Percentiles rank a stretch among this genome's conserved stretches.
phyloP scores from a whole-genome alignment of 2,329 filamentous ascomycete species.

The Paracoccidioides lutzii region DNA sequence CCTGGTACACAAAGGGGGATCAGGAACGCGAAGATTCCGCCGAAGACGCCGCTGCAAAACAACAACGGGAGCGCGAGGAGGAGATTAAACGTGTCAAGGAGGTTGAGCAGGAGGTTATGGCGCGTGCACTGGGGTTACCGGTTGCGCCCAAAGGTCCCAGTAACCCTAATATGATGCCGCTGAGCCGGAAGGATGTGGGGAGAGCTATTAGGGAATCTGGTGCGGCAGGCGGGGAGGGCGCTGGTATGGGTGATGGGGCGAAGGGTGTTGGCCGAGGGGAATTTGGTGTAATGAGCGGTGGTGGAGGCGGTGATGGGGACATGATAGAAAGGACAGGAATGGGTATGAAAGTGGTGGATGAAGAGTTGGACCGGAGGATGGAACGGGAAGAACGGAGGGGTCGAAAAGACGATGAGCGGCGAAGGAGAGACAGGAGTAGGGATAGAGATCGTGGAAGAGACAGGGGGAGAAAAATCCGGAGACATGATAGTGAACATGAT shows the following conservation, averaged over 20 bases:
- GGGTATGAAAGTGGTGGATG: slow-evolving; percentile 6
- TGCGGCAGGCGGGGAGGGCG: slow-evolving; percentile 16
- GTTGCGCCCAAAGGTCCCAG: slow-evolving; percentile 45
- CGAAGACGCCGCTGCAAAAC: slow-evolving; percentile 27
- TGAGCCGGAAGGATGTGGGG: slow-evolving; percentile 50
- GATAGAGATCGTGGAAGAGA: slow-evolving; percentile 19
- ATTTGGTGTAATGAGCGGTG: slow-evolving; percentile 21
- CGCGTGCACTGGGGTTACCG: slow-evolving; percentile 67
- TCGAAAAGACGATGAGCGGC: slow-evolving; percentile 19
- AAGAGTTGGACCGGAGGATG: slow-evolving; percentile 15
- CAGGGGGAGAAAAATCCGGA: slow-evolving; percentile 37
- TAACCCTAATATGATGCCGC: slow-evolving; percentile 51
- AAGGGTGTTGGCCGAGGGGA: slow-evolving; percentile 25
- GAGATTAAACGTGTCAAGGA: slow-evolving; percentile 77
- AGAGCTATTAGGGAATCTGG: slow-evolving; percentile 36
- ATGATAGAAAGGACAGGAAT: slow-evolving; percentile 17
- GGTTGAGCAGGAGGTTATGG: slow-evolving; percentile 83
- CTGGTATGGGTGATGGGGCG: slow-evolving; percentile 14
- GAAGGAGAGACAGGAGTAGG: slow-evolving; percentile 18
- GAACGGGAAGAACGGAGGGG: slow-evolving; percentile 21
- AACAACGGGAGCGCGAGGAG: slow-evolving; percentile 50
- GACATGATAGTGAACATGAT: slow-evolving; percentile 20
- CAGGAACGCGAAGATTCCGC: slow-evolving; percentile 35
- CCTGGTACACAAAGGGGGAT: slow-evolving; percentile 50
- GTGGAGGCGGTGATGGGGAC: slow-evolving; percentile 20